Evolutionary conservation across 2,329 filamentous ascomycete species (phyloP).

Genomic region (Cercospora citrullina): DNA sequence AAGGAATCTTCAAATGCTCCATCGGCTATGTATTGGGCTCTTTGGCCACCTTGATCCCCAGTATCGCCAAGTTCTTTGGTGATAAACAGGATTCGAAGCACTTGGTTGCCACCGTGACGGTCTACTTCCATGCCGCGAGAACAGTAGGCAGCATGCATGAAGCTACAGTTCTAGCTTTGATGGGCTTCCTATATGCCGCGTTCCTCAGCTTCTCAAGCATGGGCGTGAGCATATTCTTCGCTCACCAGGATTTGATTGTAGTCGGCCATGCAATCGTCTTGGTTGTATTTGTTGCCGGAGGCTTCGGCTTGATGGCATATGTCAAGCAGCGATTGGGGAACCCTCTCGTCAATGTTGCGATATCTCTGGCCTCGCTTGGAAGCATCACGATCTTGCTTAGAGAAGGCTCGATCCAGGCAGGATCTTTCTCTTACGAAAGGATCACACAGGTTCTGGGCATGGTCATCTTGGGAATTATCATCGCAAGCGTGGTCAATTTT

Average conservation of each 20-base stretch:
- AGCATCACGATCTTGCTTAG: constrained; percentile 90
- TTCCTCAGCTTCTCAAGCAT: constrained; percentile 80
- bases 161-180: constrained; percentile 71
- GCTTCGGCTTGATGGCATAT: constrained; percentile 73
- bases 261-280: constrained; percentile 79
- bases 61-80: constrained; percentile 72
- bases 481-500: constrained; percentile 72
- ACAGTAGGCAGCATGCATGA: constrained; percentile 88
- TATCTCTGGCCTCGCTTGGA: constrained; percentile 81
- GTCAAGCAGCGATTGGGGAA: constrained; percentile 42
- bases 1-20: constrained; percentile 85
- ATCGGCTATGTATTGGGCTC: constrained; percentile 85
- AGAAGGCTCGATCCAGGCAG: constrained; percentile 81
- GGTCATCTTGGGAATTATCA: constrained; percentile 73
- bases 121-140: constrained; percentile 90
- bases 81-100: constrained; percentile 82
- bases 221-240: constrained; percentile 81
- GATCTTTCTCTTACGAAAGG: constrained; percentile 77
- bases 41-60: constrained; percentile 77
- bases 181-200: constrained; percentile 76
- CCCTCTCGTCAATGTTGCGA: constrained; percentile 56
- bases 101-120: constrained; percentile 87
- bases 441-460: constrained; percentile 81
- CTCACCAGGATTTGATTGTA: constrained; percentile 63
- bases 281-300: constrained; percentile 79